These are phyloP conservation scores for Candida boleticola DNA, from an alignment of 805 yeast genomes.

Conservation along the genomic window DNA sequence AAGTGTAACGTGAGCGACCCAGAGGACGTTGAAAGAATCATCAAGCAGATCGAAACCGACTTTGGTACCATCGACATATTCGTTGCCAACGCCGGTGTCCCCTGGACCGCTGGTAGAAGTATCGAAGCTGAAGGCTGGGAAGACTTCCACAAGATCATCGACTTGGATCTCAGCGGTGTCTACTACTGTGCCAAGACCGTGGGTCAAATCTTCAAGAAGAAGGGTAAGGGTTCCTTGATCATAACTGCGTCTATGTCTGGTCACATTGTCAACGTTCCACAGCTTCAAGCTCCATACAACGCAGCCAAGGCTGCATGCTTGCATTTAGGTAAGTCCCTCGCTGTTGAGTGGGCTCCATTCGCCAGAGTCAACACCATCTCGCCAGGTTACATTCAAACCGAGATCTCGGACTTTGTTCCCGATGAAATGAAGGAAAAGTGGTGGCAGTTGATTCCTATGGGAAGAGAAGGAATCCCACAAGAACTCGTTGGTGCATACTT, in stretches of 20 bases:
- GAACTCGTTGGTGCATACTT: conserved; percentile 48
- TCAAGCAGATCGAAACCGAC: conserved; percentile 54
- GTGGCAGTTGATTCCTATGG: conserved; percentile 43
- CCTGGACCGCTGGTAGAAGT: conserved; percentile 68
- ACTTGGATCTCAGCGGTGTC: conserved; percentile 41
- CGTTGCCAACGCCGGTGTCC: conserved; percentile 88
- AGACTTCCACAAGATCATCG: conserved; percentile 34
- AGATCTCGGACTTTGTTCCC: conserved; percentile 36
- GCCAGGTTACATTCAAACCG: conserved; percentile 44
- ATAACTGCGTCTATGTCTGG: conserved; percentile 48
- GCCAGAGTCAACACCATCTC: conserved; percentile 43
- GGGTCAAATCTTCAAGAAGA: conserved; percentile 37
- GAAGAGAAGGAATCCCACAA: conserved; percentile 44
- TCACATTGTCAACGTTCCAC: conserved; percentile 47
- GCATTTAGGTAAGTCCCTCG: conserved; percentile 43
- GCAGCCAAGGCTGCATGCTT: conserved; percentile 46
- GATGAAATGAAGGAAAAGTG: conserved; percentile 32
- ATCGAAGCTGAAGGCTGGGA: conserved; percentile 36
- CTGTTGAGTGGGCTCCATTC: conserved; percentile 49
- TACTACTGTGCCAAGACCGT: conserved; percentile 43
- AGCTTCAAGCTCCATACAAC: conserved; percentile 45
- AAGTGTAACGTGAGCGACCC: conserved; percentile 54
- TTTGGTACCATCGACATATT: conserved; percentile 80
- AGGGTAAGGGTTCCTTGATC: conserved; percentile 42
- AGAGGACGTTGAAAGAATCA: conserved; percentile 47